Base-by-base conservation (phyloP, 2,329 filamentous ascomycete genomes). In the Botrytis cinerea region DNA sequence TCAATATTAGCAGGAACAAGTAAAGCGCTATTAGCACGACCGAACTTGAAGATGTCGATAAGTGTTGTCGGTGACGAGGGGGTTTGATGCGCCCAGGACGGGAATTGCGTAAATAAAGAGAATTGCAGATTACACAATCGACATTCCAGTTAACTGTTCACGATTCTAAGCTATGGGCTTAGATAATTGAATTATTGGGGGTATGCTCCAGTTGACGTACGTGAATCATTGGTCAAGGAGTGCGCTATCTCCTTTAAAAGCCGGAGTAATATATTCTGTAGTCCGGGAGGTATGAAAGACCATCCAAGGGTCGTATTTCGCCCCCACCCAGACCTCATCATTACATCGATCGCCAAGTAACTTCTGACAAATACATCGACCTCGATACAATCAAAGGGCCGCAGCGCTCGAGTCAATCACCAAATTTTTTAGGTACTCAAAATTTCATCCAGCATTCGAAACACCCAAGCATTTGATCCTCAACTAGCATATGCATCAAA, bases 401-500 rank as follows among this genome's bases (percentile, higher is more conserved):
- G 8, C 38, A 12, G 22, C 35, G 22, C 35, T 20, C 10, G 18
- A 38, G 35, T 40, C 63, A 32, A 48, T 48, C 18, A 48, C 25
- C 7, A 28, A n/a, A 12, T 25, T 8, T 8, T 46, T 8, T 6
- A 64, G 9, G 18, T 64, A 45, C 16, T 32, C 14, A 20, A 4
- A 28, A 28, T 43, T 35, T 66, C 43, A 25, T 35, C 35, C 35
- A 35, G 8, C 25, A 28, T 28, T 43, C 60, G 18, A 45, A 45
- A 4, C 8, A 28, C 20, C 12, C 22, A n/a, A 45, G 4, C 6
- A 22, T 14, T 18, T 63, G 16, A 63, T 28, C 16, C 16, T 1
- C 5, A 28, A 18, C 43, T 43, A 35, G 43, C 8, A 46, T 5
- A 46, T 46, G 18, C n/a, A 10, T 75, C 88, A 89, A 0, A 93